Conservation (phyloP, 2,329 filamentous ascomycete genomes). For the Lojkania enalia region DNA sequence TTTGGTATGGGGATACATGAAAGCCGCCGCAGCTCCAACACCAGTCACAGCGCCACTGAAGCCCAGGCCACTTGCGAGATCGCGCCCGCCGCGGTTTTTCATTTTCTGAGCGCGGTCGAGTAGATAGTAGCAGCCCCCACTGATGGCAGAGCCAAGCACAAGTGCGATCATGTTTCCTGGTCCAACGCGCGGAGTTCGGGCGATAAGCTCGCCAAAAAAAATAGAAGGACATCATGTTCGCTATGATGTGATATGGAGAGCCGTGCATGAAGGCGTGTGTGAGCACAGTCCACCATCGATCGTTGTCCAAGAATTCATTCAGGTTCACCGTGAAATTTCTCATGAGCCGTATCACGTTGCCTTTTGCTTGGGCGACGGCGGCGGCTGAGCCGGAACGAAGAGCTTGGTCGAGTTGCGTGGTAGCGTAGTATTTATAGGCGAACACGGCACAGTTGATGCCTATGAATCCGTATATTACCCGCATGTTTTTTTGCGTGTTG, state of each 20-base stretch:
- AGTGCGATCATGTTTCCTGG: slow-evolving; percentile 29
- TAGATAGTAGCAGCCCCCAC: slow-evolving; percentile 22
- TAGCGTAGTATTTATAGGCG: slow-evolving; percentile 41
- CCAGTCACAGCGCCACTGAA: slow-evolving; percentile 51
- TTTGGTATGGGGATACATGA: slow-evolving; percentile 39
- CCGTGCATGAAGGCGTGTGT: slow-evolving; percentile 48
- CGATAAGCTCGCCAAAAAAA: slow-evolving; percentile 43
- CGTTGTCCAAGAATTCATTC: too few species aligned
- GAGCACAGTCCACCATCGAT: slow-evolving; percentile 43
- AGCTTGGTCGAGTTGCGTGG: slow-evolving; percentile 26
- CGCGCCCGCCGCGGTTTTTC: slow-evolving; percentile 4
- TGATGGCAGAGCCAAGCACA: slow-evolving; percentile 35
- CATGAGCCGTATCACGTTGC: too few species aligned
- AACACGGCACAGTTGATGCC: slow-evolving; percentile 48
- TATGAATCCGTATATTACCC: slow-evolving; percentile 42
- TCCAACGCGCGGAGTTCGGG: slow-evolving; percentile 32
- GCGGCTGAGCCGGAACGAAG: too few species aligned
- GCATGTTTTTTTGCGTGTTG: slow-evolving; percentile 14
- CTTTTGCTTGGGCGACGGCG: too few species aligned
- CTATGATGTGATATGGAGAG: slow-evolving; percentile 39
- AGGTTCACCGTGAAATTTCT: too few species aligned
- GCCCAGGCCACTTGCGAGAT: slow-evolving; percentile 30
- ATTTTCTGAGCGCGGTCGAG: slow-evolving; percentile 4
- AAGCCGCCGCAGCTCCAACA: slow-evolving; percentile 44
- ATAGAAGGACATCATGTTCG: slow-evolving; percentile 49